Evolutionary conservation across 2,329 filamentous ascomycete species (phyloP).

Genomic region (Diaporthe sp.): DNA sequence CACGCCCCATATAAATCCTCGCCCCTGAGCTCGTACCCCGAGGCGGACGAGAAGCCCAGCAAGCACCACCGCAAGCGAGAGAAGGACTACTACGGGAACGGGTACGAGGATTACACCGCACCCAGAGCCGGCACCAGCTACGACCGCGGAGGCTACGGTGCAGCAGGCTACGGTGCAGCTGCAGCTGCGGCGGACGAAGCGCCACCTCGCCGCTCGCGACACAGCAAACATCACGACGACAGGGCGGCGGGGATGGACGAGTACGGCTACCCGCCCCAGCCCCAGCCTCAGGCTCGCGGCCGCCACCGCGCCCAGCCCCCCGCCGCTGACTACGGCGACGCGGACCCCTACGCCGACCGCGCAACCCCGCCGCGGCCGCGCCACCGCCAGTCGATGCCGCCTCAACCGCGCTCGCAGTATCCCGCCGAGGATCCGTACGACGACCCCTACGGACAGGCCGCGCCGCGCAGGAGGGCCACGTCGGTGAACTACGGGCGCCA

Average conservation of each 20-base stretch:
- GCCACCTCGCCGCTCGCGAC: conserved; percentile 22
- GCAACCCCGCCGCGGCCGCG: not conserved
- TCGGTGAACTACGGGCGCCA: conserved; percentile 24
- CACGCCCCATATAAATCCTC: conserved; percentile 22
- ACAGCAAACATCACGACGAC: conserved; percentile 22
- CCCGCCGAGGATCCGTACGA: not conserved
- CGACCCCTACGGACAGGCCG: conserved; percentile 3
- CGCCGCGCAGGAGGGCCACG: conserved; percentile 26
- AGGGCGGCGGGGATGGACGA: conserved; percentile 2
- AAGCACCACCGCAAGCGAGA: conserved; percentile 24
- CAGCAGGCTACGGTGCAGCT: not conserved
- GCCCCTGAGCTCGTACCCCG: not conserved
- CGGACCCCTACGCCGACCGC: conserved; percentile 25
- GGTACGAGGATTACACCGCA: not conserved
- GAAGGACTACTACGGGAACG: conserved; percentile 27
- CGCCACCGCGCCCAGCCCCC: not conserved
- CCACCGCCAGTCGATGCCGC: conserved; percentile 33
- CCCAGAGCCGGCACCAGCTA: conserved; percentile 4
- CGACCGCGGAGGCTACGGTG: conserved; percentile 2
- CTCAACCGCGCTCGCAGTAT: conserved; percentile 22
- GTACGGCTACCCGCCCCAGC: not conserved
- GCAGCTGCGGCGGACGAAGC: not conserved
- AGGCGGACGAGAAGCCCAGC: conserved; percentile 16
- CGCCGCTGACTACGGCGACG: not conserved
- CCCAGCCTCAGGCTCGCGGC: conserved; percentile 1